A percentile compares a stretch with the other conserved stretches of the same genome.
Conservation (phyloP, 345 rosid genomes). For the Noccaea caerulescens region DNA sequence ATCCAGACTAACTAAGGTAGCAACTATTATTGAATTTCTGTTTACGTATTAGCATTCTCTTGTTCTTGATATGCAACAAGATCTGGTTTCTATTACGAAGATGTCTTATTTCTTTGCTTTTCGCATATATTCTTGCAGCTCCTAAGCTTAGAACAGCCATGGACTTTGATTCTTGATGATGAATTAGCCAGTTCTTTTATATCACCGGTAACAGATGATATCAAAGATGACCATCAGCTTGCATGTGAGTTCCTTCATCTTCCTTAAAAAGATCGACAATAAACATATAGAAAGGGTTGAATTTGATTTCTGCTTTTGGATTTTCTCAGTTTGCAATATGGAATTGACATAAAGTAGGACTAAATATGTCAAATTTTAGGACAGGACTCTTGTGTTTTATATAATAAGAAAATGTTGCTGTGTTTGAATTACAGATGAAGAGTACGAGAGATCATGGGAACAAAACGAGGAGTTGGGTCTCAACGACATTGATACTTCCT, state of each 20-base stretch:
- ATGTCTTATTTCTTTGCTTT: neutral
- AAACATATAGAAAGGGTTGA: neutral
- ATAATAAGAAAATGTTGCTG: neutral
- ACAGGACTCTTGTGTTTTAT: neutral
- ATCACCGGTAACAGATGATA: constrained; percentile 76
- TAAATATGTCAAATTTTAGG: neutral
- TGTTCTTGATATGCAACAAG: neutral
- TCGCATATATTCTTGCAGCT: constrained; percentile 50
- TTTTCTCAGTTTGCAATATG: neutral
- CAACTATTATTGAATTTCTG: neutral
- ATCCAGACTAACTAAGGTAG: constrained; percentile 70
- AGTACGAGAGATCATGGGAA: constrained; percentile 88
- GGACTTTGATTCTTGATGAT: constrained; percentile 85
- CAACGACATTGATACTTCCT: constrained; percentile 85
- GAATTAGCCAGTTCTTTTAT: constrained; percentile 86
- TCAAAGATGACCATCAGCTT: constrained; percentile 85
- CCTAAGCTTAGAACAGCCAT: constrained; percentile 62
- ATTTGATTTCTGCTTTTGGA: neutral
- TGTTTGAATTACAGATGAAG: constrained; percentile 59
- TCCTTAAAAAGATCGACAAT: neutral
- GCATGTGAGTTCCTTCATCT: constrained; percentile 57
- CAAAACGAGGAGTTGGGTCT: constrained; percentile 94
- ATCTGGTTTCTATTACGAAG: neutral
- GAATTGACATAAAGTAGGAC: neutral
- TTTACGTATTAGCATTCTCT: neutral